Evolutionary conservation across 2,329 filamentous ascomycete species (phyloP).

Genomic region (Curvularia hawaiiensis): DNA sequence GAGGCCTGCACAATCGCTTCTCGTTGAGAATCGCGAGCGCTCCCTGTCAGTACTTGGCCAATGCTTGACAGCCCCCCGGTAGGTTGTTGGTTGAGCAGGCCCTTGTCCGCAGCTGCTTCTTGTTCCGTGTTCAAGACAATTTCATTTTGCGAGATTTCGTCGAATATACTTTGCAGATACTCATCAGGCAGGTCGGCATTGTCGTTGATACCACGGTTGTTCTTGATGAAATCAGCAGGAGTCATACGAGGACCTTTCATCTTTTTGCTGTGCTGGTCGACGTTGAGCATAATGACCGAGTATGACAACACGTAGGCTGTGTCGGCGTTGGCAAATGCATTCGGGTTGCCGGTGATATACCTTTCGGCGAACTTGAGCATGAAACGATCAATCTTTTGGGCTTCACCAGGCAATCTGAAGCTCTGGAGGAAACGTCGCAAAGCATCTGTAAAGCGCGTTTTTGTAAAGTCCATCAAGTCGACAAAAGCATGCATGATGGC

Average conservation of each 20-base stretch:
- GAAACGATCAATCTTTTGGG: slow-evolving; percentile 98
- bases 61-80: slow-evolving; percentile 75
- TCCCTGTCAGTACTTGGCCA: slow-evolving; percentile 88
- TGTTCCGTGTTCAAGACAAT: slow-evolving; percentile 94
- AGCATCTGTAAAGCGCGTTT: slow-evolving; percentile 90
- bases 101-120: slow-evolving; percentile 82
- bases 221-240: slow-evolving; percentile 97
- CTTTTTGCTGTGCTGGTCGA: slow-evolving; percentile 90
- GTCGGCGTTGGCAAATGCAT: slow-evolving; percentile 96
- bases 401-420: slow-evolving; percentile 93
- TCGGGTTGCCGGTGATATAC: slow-evolving; percentile 93
- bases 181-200: slow-evolving; percentile 91
- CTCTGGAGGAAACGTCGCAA: slow-evolving; percentile 90
- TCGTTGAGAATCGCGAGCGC: slow-evolving; percentile 86
- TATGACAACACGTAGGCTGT: slow-evolving; percentile 96
- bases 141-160: slow-evolving; percentile 89
- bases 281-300: slow-evolving; percentile 96
- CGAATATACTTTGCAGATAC: slow-evolving; percentile 86
- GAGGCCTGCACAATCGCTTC: slow-evolving; percentile 96
- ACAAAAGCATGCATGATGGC: slow-evolving; percentile 99
- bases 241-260: slow-evolving; percentile 85
- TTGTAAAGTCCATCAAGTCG: slow-evolving; percentile 90
- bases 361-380: slow-evolving; percentile 99
- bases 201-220: slow-evolving; percentile 98
- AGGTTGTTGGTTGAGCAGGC: slow-evolving; percentile 62